These are phyloP conservation scores for Apiospora malaysiana DNA, from an alignment of 2,329 filamentous ascomycete genomes.

Conservation along the genomic window DNA sequence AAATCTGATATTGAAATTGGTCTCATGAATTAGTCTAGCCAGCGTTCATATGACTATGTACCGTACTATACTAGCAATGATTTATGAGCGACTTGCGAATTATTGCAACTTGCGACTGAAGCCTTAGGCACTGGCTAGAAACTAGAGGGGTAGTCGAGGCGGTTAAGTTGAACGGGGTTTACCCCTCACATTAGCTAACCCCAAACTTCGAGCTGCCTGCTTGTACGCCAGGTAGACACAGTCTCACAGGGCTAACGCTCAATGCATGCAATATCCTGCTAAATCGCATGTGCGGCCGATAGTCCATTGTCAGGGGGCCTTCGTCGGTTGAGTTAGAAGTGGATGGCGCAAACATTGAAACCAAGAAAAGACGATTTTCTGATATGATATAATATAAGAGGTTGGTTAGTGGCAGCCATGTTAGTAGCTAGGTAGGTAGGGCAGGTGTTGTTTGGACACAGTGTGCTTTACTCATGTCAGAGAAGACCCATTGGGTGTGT, in stretches of 20 bases:
- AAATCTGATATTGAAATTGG: background rate
- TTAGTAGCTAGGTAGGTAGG: too few relatives aligned
- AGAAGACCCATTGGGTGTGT: background rate
- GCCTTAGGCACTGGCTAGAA: background rate
- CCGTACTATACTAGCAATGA: background rate
- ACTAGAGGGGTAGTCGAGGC: background rate
- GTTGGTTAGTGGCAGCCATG: conserved; percentile 8
- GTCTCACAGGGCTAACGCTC: background rate
- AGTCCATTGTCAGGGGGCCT: background rate
- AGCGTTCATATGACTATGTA: background rate
- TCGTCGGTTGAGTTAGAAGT: background rate
- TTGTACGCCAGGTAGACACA: background rate
- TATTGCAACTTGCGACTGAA: background rate
- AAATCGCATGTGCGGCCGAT: background rate
- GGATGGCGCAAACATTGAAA: background rate
- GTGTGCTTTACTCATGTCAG: background rate
- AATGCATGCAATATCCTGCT: background rate
- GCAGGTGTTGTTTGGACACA: background rate
- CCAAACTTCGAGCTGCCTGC: background rate
- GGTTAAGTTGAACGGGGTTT: background rate
- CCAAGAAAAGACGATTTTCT: background rate
- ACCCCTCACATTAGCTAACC: background rate
- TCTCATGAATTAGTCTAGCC: background rate
- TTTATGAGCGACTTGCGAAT: too few relatives aligned
- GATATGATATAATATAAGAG: conserved; percentile 1